These are phyloP conservation scores for Hypoxylon sp. DNA, from an alignment of 2,329 filamentous ascomycete genomes.

Conservation along the genomic window DNA sequence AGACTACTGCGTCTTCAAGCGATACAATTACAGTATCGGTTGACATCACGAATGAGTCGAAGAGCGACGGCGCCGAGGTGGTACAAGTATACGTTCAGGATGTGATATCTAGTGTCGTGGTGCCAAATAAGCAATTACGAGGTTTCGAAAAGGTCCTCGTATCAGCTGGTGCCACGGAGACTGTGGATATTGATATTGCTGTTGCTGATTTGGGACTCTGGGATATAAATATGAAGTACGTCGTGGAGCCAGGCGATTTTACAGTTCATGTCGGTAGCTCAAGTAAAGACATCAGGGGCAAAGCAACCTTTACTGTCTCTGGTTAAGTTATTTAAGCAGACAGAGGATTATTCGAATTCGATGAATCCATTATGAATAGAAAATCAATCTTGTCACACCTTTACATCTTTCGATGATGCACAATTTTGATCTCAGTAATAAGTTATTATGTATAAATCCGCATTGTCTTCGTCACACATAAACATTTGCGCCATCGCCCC, in stretches of 20 bases:
- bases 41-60: slow-evolving; percentile 67
- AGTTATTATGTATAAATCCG: neutral
- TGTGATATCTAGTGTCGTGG: slow-evolving; percentile 66
- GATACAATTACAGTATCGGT: slow-evolving; percentile 68
- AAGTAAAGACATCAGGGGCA: slow-evolving; percentile 64
- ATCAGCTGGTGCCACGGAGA: slow-evolving; percentile 66
- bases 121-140: slow-evolving; percentile 70
- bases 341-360: neutral
- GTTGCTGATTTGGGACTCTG: slow-evolving; percentile 63
- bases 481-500: neutral
- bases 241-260: slow-evolving; percentile 77
- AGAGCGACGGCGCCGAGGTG: slow-evolving; percentile 69
- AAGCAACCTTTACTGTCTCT: slow-evolving; percentile 63
- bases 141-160: slow-evolving; percentile 73
- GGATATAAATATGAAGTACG: slow-evolving; percentile 71
- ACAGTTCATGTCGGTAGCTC: slow-evolving; percentile 67
- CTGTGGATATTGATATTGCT: slow-evolving; percentile 57
- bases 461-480: neutral
- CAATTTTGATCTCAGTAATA: neutral
- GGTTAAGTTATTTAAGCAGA: slow-evolving; percentile 21
- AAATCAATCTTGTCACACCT: neutral
- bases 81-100: slow-evolving; percentile 75
- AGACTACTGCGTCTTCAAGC: slow-evolving; percentile 53
- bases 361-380: no score
- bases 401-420: neutral